A percentile compares a stretch with the other conserved stretches of the same genome.
Evolutionary conservation across 345 rosid genomes (phyloP).

Genomic region (Brassica rapa): DNA sequence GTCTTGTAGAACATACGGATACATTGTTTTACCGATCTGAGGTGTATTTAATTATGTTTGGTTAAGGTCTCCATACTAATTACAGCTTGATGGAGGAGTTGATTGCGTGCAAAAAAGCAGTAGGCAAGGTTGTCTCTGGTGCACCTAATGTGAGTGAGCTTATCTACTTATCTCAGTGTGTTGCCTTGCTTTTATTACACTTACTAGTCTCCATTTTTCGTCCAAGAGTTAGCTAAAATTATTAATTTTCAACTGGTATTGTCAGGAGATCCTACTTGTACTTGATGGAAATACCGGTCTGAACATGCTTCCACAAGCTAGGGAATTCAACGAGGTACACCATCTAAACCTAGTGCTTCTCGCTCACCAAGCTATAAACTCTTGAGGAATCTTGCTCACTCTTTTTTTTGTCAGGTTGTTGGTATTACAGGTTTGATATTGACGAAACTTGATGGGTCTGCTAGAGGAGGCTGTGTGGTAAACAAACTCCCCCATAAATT

Average conservation of each 20-base stretch:
- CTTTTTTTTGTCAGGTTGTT: slow-evolving; percentile 55
- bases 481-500: slow-evolving; percentile 4
- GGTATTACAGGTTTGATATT: slow-evolving; percentile 89
- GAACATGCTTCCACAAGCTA: slow-evolving; percentile 99
- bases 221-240: neutral
- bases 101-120: slow-evolving; percentile 84
- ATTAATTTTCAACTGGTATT: neutral
- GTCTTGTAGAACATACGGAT: slow-evolving; percentile 9
- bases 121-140: slow-evolving; percentile 71
- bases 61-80: slow-evolving; percentile 89
- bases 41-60: slow-evolving; percentile 3
- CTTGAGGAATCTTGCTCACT: slow-evolving; percentile 2
- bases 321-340: slow-evolving; percentile 93
- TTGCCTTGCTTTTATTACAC: neutral
- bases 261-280: slow-evolving; percentile 87
- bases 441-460: slow-evolving; percentile 96
- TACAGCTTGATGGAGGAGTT: slow-evolving; percentile 96
- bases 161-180: slow-evolving; percentile 4
- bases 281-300: slow-evolving; percentile 96
- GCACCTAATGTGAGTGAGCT: slow-evolving; percentile 89
- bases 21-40: slow-evolving; percentile 29
- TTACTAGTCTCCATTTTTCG: neutral
- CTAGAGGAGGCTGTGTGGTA: slow-evolving; percentile 99
- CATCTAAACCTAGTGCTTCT: slow-evolving; percentile 1
- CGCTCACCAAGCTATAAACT: neutral